These are phyloP conservation scores for Reutealis trisperma DNA, from an alignment of 345 rosid species.

Conservation along the genomic window DNA sequence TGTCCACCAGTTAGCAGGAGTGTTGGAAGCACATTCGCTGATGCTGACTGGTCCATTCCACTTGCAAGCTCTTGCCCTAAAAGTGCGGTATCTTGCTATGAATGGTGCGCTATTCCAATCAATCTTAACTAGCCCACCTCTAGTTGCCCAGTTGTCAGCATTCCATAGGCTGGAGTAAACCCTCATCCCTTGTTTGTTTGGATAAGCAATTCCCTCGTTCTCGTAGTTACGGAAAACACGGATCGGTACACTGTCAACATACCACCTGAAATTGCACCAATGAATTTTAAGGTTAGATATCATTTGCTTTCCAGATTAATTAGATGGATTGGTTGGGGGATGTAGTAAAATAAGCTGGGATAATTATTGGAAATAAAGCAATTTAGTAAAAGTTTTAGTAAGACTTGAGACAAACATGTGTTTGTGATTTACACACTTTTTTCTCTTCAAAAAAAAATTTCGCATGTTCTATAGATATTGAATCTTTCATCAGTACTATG, in stretches of 20 bases:
- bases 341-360: neutral
- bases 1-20: conserved; percentile 61
- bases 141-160: conserved; percentile 78
- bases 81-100: conserved; percentile 46
- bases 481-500: neutral
- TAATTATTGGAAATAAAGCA: neutral
- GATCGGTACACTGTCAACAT: conserved; percentile 56
- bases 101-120: conserved; percentile 65
- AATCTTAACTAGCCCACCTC: conserved; percentile 67
- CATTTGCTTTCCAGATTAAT: neutral
- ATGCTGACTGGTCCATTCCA: conserved; percentile 60
- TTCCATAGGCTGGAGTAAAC: conserved; percentile 67
- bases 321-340: neutral
- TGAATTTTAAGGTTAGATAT: conserved; percentile 3
- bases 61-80: conserved; percentile 60
- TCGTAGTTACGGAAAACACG: conserved; percentile 60
- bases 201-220: conserved; percentile 55
- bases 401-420: too few species aligned
- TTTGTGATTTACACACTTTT: too few species aligned
- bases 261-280: conserved; percentile 53
- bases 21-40: conserved; percentile 40
- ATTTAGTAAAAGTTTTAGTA: too few species aligned
- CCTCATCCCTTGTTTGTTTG: conserved; percentile 75
- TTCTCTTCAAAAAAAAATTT: too few species aligned
- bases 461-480: neutral